Base-by-base conservation (phyloP, 768 basidiomycete species). In the Auriscalpium microsporum region DNA sequence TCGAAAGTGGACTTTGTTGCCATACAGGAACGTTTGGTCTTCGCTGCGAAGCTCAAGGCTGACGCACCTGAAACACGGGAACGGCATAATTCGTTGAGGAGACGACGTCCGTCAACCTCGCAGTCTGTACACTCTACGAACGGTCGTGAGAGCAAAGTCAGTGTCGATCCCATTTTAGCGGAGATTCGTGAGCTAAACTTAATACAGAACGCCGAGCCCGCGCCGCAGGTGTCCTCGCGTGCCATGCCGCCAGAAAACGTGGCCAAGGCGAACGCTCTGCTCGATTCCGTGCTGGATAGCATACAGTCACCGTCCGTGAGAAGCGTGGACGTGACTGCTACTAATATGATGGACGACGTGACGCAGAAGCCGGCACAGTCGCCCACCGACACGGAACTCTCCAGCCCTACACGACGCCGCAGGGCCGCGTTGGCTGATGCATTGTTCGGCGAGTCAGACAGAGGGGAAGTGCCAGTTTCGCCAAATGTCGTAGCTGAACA, bases 71-170 rank as follows among this genome's bases (percentile, higher is more conserved):
- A 86, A 58, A 66, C 74, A 40, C 80, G 80, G 10, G 80, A 82
- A 61, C 81, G 87, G 47, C 73, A 78, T 0, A 82, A 81, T 52
- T 90, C 88, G n/a, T 72, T 88, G 60, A 77, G 88, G 54, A 80
- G 82, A 58, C 78, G 90, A 50, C 76, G 88, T 40, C 87, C 87
- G 10, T 90, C 88, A 1, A 88, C 86, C 13, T 88, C 89, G n/a
- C 87, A 90, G 68, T 87, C 87, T 10, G 85, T 81, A 63, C 87
- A 90, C 68, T 87, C 87, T 11, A 86, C 81, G 62, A 77, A 72
- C 53, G 79, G 78, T n/a, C 75, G 78, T 44, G 82, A 73, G 11
- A 68, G 60, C 57, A 56, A 65, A 53, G 77, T 78, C 57, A 47
- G 72, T 65, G 11, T 36, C 53, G 10, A 17, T 17, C 14, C 44